phyloP scores from a whole-genome alignment of 805 yeast genomes.

The Candida multigemmis region DNA sequence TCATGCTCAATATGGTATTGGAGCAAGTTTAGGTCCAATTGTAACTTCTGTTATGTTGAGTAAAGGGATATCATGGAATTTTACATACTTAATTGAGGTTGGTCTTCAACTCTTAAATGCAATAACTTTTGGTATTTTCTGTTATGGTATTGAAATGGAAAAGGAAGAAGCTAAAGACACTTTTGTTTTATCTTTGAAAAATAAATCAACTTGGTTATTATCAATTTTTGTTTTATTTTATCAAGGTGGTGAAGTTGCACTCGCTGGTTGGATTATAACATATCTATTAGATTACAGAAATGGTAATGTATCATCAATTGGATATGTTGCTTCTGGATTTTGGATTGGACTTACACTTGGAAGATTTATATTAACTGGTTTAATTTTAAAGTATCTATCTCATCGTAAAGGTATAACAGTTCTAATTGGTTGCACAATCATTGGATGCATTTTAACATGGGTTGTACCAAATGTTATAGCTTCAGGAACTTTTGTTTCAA shows the following conservation, averaged over 20 bases:
- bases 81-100: slow-evolving; percentile 9
- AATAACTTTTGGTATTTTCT: slow-evolving; percentile 36
- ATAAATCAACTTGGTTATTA: slow-evolving; percentile 36
- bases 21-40: slow-evolving; percentile 15
- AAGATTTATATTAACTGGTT: slow-evolving; percentile 40
- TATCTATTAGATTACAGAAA: slow-evolving; percentile 47
- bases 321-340: slow-evolving; percentile 60
- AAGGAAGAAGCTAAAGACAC: no score
- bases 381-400: slow-evolving; percentile 30
- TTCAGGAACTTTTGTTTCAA: slow-evolving; percentile 38
- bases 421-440: slow-evolving; percentile 22
- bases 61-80: slow-evolving; percentile 11
- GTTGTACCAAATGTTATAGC: slow-evolving; percentile 31
- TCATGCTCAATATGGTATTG: slow-evolving; percentile 13
- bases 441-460: slow-evolving; percentile 45
- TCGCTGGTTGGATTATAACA: slow-evolving; percentile 67
- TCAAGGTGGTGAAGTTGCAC: slow-evolving; percentile 60
- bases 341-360: slow-evolving; percentile 70
- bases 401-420: slow-evolving; percentile 35
- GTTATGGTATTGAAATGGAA: slow-evolving; percentile 55
- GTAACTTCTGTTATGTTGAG: slow-evolving; percentile 11
- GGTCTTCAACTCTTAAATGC: slow-evolving; percentile 7
- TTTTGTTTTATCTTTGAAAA: slow-evolving; percentile 26
- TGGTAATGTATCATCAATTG: slow-evolving; percentile 38
- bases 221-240: slow-evolving; percentile 51